Conservation (phyloP, 495 filamentous ascomycete species). For the Glonium stellatum region DNA sequence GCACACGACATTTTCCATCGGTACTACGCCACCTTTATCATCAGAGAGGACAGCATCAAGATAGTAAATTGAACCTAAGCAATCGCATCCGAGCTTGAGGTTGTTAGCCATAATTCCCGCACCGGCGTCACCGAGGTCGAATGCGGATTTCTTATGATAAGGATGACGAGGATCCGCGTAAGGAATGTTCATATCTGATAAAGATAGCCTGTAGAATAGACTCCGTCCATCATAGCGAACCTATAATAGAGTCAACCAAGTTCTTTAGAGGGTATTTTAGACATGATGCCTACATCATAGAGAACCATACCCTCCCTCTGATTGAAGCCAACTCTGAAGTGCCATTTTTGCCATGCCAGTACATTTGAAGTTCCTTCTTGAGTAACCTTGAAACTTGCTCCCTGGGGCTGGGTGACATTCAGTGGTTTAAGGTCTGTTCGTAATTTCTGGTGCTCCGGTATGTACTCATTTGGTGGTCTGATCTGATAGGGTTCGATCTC, state of each 20-base stretch:
- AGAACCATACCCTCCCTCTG: slow-evolving; percentile 61
- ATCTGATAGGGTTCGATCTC: slow-evolving; percentile 49
- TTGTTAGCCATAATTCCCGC: slow-evolving; percentile 71
- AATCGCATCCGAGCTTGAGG: slow-evolving; percentile 46
- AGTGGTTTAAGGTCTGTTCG: slow-evolving; percentile 64
- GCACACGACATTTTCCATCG: slow-evolving; percentile 68
- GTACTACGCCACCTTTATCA: slow-evolving; percentile 50
- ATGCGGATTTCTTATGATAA: slow-evolving; percentile 70
- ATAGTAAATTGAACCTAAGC: slow-evolving; percentile 69
- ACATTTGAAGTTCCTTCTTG: slow-evolving; percentile 40
- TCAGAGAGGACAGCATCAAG: slow-evolving; percentile 51
- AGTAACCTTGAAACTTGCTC: slow-evolving; percentile 58
- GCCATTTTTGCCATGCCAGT: slow-evolving; percentile 65
- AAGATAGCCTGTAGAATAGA: slow-evolving; percentile 60
- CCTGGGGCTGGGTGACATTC: slow-evolving; percentile 69
- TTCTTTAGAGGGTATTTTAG: neutral
- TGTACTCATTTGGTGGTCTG: slow-evolving; percentile 62
- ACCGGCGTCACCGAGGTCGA: slow-evolving; percentile 71
- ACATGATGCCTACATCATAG: slow-evolving; percentile 44
- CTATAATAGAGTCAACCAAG: slow-evolving; percentile 7
- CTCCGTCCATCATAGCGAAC: slow-evolving; percentile 59
- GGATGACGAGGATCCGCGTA: slow-evolving; percentile 68
- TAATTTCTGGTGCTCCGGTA: slow-evolving; percentile 60
- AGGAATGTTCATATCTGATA: slow-evolving; percentile 74
- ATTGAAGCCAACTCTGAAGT: slow-evolving; percentile 68